Conservation (phyloP, 345 rosid genomes). For the Bretschneidera sinensis region DNA sequence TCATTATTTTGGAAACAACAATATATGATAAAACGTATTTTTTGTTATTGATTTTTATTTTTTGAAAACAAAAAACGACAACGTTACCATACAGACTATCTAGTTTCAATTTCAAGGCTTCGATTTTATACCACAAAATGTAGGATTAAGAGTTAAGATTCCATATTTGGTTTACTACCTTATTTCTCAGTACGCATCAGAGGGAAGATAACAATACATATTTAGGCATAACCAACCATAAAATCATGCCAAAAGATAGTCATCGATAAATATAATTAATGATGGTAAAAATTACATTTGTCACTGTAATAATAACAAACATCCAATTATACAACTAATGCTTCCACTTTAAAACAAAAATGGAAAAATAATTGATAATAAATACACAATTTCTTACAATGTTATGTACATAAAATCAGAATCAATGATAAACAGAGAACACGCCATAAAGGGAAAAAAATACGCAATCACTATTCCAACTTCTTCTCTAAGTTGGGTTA, state of each 20-base stretch:
- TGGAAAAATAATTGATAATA: slow-evolving; percentile 21
- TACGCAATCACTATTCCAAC: slow-evolving; percentile 9
- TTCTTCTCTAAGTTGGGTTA: slow-evolving; percentile 39
- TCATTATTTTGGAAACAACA: no score
- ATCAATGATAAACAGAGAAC: slow-evolving; percentile 33
- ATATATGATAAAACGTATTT: no score
- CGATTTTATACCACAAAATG: no score
- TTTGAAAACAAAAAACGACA: no score
- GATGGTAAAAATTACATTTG: slow-evolving; percentile 29
- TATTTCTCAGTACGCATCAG: no score
- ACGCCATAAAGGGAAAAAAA: slow-evolving; percentile 30
- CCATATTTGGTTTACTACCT: no score
- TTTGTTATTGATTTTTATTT: no score
- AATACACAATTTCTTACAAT: slow-evolving; percentile 47
- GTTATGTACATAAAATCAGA: slow-evolving; percentile 63
- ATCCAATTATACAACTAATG: slow-evolving; percentile 26
- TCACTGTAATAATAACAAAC: slow-evolving; percentile 14
- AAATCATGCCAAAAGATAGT: not conserved
- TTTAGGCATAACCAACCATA: no score
- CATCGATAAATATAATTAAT: slow-evolving; percentile 17
- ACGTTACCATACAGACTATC: no score
- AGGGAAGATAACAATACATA: no score
- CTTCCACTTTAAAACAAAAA: slow-evolving; percentile 24
- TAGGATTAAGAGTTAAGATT: no score
- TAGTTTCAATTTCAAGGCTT: no score